A percentile compares a stretch with the other conserved stretches of the same genome.
Conservation (phyloP, 139 green algal genomes). For the Chlamydomonas sp. region DNA sequence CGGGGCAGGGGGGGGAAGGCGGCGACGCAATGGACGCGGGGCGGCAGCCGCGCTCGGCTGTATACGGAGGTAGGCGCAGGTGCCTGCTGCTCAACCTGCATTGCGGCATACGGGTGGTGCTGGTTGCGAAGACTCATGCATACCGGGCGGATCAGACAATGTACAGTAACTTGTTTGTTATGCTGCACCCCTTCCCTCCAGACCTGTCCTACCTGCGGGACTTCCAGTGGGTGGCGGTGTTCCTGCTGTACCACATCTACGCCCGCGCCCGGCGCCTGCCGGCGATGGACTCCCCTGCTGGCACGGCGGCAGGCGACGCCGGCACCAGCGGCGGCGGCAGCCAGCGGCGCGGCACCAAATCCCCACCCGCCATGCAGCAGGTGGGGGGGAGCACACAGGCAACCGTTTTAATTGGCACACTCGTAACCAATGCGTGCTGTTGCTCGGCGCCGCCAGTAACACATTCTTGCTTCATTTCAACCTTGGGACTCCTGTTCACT, state of each 20-base stretch:
- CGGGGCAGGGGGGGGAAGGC: background rate
- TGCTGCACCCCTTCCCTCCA: background rate
- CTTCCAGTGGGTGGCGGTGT: slow-evolving; percentile 34
- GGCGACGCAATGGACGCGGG: too few species aligned
- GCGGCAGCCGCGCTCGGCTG: too few species aligned
- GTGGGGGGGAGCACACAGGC: background rate
- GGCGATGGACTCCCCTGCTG: too few species aligned
- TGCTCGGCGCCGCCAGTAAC: too few species aligned
- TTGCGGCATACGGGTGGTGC: too few species aligned
- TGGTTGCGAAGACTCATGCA: too few species aligned
- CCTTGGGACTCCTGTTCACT: too few species aligned
- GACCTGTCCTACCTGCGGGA: slow-evolving; percentile 15
- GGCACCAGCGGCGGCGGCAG: background rate
- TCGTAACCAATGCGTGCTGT: too few species aligned
- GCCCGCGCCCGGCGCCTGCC: background rate
- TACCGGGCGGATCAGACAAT: too few species aligned
- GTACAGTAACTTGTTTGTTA: background rate
- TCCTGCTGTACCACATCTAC: slow-evolving; percentile 26
- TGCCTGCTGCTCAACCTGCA: too few species aligned
- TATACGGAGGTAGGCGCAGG: too few species aligned
- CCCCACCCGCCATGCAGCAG: background rate
- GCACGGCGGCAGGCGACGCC: background rate
- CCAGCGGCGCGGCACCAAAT: background rate
- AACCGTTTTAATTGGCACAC: background rate
- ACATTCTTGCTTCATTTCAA: too few species aligned